Conservation (phyloP, 2,329 filamentous ascomycete genomes). For the Thielaviopsis ethacetica region DNA sequence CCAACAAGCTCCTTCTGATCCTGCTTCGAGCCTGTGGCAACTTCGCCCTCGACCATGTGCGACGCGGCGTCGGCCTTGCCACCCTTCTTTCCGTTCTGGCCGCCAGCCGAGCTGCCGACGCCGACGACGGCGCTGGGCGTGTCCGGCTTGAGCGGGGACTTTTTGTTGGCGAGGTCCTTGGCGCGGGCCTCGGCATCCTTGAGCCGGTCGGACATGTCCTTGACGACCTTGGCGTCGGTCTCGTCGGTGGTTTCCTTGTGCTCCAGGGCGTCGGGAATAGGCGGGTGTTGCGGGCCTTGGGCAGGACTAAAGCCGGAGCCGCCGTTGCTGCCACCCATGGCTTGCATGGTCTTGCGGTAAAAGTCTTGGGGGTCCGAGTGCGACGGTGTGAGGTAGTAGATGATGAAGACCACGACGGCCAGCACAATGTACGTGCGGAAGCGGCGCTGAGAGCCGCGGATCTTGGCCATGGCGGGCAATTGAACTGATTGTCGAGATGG, state of each 20-base stretch:
- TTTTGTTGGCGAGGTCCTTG: conserved; percentile 52
- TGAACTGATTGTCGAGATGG: neutral
- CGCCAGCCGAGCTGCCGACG: conserved; percentile 38
- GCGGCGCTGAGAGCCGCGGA: conserved; percentile 7
- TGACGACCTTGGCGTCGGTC: conserved; percentile 16
- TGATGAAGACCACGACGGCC: conserved; percentile 5
- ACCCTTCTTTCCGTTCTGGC: conserved; percentile 28
- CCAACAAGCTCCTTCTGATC: conserved; percentile 47
- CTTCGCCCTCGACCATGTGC: conserved; percentile 19
- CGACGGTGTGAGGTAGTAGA: conserved; percentile 10
- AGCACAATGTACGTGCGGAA: conserved; percentile 7
- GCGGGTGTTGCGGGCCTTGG: conserved; percentile 31
- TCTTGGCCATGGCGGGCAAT: conserved; percentile 6
- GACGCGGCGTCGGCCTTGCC: conserved; percentile 25
- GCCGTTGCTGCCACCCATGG: conserved; percentile 29
- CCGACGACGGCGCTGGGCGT: conserved; percentile 40
- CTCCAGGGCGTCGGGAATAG: conserved; percentile 39
- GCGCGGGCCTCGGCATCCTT: conserved; percentile 53
- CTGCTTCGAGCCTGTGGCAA: conserved; percentile 41
- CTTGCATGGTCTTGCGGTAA: conserved; percentile 42
- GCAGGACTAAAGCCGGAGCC: conserved; percentile 26
- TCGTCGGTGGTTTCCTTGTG: conserved; percentile 19
- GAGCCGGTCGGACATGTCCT: conserved; percentile 42
- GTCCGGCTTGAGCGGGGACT: conserved; percentile 44
- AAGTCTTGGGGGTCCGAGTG: conserved; percentile 29